Evolutionary conservation across 1,284 basidiomycete genomes (phyloP).

Genomic region (Fomitopsis schrenkii): DNA sequence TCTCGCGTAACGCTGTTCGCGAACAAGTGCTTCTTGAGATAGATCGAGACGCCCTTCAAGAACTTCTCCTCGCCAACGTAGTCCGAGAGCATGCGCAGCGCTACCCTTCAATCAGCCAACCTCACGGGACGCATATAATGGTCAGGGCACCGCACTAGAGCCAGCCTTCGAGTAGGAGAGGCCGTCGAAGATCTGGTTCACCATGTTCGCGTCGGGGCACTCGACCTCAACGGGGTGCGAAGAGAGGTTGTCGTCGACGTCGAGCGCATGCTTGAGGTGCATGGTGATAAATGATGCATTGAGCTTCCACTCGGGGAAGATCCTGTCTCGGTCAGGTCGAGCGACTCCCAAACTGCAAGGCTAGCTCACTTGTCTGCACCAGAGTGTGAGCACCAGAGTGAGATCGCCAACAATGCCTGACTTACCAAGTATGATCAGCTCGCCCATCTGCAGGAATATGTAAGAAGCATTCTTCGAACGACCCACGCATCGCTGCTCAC

Average conservation of each 20-base stretch:
- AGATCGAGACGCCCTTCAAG: slow-evolving; percentile 84
- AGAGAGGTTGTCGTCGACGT: slow-evolving; percentile 85
- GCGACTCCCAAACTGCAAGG: not conserved
- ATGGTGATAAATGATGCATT: slow-evolving; percentile 65
- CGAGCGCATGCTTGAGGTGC: slow-evolving; percentile 73
- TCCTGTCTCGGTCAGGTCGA: slow-evolving; percentile 32
- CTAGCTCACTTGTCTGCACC: slow-evolving; percentile 42
- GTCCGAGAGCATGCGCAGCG: slow-evolving; percentile 91
- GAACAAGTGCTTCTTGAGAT: slow-evolving; percentile 87
- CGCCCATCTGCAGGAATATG: slow-evolving; percentile 64
- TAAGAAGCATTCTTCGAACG: not conserved
- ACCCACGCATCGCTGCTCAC: slow-evolving; percentile 28
- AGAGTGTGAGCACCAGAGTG: not conserved
- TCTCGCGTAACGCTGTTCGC: slow-evolving; percentile 85
- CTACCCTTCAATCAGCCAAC: slow-evolving; percentile 31
- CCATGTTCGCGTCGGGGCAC: slow-evolving; percentile 83
- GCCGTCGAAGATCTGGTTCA: slow-evolving; percentile 88
- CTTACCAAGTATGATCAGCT: slow-evolving; percentile 84
- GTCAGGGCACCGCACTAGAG: slow-evolving; percentile 44
- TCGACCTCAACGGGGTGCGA: slow-evolving; percentile 96
- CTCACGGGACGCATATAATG: not conserved
- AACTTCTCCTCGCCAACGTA: slow-evolving; percentile 90
- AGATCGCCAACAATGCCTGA: slow-evolving; percentile 6
- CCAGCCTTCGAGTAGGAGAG: slow-evolving; percentile 88
- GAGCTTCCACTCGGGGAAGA: slow-evolving; percentile 77